These are phyloP conservation scores for Fusarium verticillioides DNA, from an alignment of 2,329 filamentous ascomycete species.

Conservation along the genomic window DNA sequence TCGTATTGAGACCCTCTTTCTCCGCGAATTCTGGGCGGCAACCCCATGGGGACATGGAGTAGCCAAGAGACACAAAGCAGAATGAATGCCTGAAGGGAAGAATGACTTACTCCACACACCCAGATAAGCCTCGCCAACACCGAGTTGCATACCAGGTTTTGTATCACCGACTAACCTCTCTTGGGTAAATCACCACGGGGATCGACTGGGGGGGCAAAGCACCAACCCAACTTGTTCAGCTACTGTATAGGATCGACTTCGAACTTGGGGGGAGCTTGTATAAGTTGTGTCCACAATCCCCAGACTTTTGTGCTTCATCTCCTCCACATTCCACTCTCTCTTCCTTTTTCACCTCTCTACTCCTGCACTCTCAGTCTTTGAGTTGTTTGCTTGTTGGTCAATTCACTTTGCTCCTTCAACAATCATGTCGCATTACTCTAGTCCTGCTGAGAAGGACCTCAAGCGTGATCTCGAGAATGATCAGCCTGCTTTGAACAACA, in stretches of 20 bases:
- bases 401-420: slow-evolving; percentile 4
- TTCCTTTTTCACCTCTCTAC: neutral
- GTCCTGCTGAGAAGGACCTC: slow-evolving; percentile 26
- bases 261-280: slow-evolving; percentile 5
- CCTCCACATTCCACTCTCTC: slow-evolving; percentile 16
- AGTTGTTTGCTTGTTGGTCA: slow-evolving; percentile 10
- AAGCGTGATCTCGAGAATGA: slow-evolving; percentile 27
- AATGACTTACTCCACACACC: slow-evolving; percentile 13
- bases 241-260: neutral
- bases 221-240: neutral
- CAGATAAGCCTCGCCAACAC: neutral
- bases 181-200: slow-evolving; percentile 15
- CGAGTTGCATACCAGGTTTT: slow-evolving; percentile 13
- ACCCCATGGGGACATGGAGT: slow-evolving; percentile 24
- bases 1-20: slow-evolving; percentile 6
- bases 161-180: slow-evolving; percentile 1
- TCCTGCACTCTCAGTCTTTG: neutral
- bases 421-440: slow-evolving; percentile 26
- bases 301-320: slow-evolving; percentile 15
- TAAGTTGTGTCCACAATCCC: slow-evolving; percentile 37
- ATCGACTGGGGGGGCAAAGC: slow-evolving; percentile 21
- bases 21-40: neutral
- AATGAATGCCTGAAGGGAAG: neutral
- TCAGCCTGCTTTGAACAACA: neutral
- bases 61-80: neutral